A percentile compares a stretch with the other conserved stretches of the same genome.
Conservation (phyloP, 306 rosid species). For the Lathyrus tuberosus region DNA sequence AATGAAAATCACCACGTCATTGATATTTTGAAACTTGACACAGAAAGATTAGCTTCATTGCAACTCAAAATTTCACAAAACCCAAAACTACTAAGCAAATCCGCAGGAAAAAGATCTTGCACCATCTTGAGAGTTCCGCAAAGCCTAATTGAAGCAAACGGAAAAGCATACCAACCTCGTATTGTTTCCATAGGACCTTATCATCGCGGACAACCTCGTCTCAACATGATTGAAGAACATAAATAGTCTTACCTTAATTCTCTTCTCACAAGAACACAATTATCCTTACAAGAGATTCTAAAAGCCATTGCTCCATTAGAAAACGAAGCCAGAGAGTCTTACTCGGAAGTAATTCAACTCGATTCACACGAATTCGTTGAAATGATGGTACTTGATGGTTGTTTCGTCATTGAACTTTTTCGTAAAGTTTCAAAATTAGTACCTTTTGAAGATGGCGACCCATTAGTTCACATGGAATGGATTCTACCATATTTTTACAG, state of each 20-base stretch:
- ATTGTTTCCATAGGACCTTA: conserved; percentile 75
- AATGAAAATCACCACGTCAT: conserved; percentile 26
- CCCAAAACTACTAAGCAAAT: conserved; percentile 53
- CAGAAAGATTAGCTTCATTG: conserved; percentile 47
- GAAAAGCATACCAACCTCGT: conserved; percentile 62
- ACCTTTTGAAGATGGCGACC: conserved; percentile 48
- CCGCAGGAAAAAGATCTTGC: conserved; percentile 57
- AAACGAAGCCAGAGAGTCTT: conserved; percentile 53
- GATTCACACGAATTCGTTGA: conserved; percentile 46
- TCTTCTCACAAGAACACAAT: conserved; percentile 42
- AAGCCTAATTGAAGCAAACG: conserved; percentile 49
- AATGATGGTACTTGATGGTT: conserved; percentile 71
- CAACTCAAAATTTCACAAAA: conserved; percentile 46
- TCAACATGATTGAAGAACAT: conserved; percentile 64
- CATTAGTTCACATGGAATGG: conserved; percentile 55
- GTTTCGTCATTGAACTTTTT: conserved; percentile 63
- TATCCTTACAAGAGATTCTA: conserved; percentile 30
- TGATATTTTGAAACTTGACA: conserved; percentile 38
- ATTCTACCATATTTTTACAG: conserved; percentile 52
- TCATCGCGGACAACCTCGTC: conserved; percentile 45
- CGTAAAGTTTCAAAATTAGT: conserved; percentile 42
- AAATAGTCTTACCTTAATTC: conserved; percentile 60
- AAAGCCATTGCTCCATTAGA: conserved; percentile 43
- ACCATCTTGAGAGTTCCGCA: conserved; percentile 63
- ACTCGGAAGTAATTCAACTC: conserved; percentile 51